A percentile compares a stretch with the other conserved stretches of the same genome.
Conservation (phyloP, 1,284 basidiomycete species). For the Cronartium quercuum region DNA sequence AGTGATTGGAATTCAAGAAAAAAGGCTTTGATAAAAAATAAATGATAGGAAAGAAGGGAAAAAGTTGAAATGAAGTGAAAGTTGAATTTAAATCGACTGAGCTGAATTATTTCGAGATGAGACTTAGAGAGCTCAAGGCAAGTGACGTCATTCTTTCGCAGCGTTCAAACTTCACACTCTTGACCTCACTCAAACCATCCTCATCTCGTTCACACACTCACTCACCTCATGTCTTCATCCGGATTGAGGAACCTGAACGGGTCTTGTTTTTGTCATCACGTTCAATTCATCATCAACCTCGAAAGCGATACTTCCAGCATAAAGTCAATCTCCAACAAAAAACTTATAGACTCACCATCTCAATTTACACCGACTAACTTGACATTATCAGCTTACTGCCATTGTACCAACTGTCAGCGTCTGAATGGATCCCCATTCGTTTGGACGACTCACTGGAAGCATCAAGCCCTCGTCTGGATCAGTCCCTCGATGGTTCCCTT, state of each 20-base stretch:
- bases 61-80: no score
- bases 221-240: not conserved
- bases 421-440: conserved; percentile 46
- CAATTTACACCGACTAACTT: conserved; percentile 39
- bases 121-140: no score
- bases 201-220: not conserved
- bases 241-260: not conserved
- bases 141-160: no score
- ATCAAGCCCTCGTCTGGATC: conserved; percentile 43
- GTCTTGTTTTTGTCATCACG: not conserved
- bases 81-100: no score
- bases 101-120: no score
- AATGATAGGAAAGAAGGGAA: no score
- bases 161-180: no score
- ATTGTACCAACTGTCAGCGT: conserved; percentile 46
- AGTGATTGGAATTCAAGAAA: no score
- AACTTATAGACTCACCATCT: not conserved
- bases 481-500: not conserved
- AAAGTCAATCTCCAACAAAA: not conserved
- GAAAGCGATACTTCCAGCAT: not conserved
- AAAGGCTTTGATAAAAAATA: no score
- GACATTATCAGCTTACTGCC: conserved; percentile 43
- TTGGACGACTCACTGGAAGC: conserved; percentile 45
- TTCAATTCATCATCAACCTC: not conserved
- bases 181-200: no score